These are phyloP conservation scores for Tricholoma sp. DNA, from an alignment of 768 basidiomycete genomes.

Conservation along the genomic window DNA sequence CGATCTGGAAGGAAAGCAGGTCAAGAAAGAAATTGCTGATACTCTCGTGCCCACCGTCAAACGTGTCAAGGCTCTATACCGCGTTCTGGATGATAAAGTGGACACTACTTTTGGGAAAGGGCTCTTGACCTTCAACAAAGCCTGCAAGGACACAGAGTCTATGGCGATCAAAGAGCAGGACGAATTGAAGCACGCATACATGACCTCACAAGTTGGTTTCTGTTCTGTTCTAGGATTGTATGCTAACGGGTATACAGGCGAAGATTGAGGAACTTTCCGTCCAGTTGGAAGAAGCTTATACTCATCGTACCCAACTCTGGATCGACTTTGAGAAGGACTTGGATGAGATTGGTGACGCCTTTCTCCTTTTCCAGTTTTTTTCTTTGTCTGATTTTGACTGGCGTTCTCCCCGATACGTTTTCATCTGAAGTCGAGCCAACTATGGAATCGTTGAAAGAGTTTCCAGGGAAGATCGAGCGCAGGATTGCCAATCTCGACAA, in stretches of 20 bases:
- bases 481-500: conserved; percentile 50
- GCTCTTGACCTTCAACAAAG: conserved; percentile 48
- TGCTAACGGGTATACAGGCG: conserved; percentile 26
- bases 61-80: conserved; percentile 37
- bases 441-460: conserved; percentile 33
- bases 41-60: conserved; percentile 44
- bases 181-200: conserved; percentile 33
- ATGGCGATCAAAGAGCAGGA: conserved; percentile 39
- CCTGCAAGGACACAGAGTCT: conserved; percentile 48
- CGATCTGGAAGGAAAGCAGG: conserved; percentile 28
- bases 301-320: conserved; percentile 47
- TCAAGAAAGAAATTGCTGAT: conserved; percentile 37
- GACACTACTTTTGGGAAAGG: conserved; percentile 37
- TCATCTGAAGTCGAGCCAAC: conserved; percentile 37
- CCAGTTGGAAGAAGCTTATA: conserved; percentile 45
- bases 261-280: conserved; percentile 35
- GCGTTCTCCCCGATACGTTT: conserved; percentile 7
- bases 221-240: conserved; percentile 1
- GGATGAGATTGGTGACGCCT: conserved; percentile 41
- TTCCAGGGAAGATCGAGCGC: conserved; percentile 50
- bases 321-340: conserved; percentile 38
- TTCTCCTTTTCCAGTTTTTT: neutral
- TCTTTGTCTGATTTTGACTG: conserved; percentile 1
- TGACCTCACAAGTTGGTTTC: conserved; percentile 38
- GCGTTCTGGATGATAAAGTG: conserved; percentile 30